These are phyloP conservation scores for Fraxinus cuspidata DNA, from an alignment of 257 asterid species.

Conservation along the genomic window DNA sequence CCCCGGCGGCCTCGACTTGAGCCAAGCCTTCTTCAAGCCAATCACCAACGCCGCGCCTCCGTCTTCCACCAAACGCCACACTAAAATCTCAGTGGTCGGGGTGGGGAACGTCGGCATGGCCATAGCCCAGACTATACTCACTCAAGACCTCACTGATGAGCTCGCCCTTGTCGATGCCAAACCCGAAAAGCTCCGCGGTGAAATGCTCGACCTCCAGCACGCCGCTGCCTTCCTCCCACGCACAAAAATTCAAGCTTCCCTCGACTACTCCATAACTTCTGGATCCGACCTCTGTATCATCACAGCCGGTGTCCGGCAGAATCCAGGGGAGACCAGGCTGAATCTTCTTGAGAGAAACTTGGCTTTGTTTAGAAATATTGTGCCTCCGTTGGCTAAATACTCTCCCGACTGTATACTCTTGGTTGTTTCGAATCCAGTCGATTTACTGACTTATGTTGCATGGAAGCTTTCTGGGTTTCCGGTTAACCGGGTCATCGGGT, in stretches of 20 bases:
- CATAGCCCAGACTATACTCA: constrained; percentile 84
- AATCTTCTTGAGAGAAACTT: constrained; percentile 71
- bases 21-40: constrained; percentile 60
- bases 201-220: constrained; percentile 90
- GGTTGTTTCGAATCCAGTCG: constrained; percentile 90
- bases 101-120: constrained; percentile 97
- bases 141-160: constrained; percentile 86
- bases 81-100: constrained; percentile 78
- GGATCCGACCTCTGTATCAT: constrained; percentile 79
- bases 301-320: constrained; percentile 90
- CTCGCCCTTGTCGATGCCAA: constrained; percentile 72
- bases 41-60: constrained; percentile 45
- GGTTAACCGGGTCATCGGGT: constrained; percentile 72
- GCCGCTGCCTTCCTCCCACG: constrained; percentile 95
- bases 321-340: constrained; percentile 73
- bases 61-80: constrained; percentile 54
- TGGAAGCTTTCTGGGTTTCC: constrained; percentile 86
- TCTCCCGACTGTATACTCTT: constrained; percentile 58
- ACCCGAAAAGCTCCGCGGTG: constrained; percentile 78
- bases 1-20: constrained; percentile 78
- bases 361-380: constrained; percentile 46
- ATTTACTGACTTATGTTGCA: constrained; percentile 72
- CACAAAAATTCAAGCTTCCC: constrained; percentile 63
- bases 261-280: constrained; percentile 59
- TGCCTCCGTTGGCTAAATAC: constrained; percentile 67